Conservation (phyloP, 1,139 yeast species). For the Citeromyces siamensis region DNA sequence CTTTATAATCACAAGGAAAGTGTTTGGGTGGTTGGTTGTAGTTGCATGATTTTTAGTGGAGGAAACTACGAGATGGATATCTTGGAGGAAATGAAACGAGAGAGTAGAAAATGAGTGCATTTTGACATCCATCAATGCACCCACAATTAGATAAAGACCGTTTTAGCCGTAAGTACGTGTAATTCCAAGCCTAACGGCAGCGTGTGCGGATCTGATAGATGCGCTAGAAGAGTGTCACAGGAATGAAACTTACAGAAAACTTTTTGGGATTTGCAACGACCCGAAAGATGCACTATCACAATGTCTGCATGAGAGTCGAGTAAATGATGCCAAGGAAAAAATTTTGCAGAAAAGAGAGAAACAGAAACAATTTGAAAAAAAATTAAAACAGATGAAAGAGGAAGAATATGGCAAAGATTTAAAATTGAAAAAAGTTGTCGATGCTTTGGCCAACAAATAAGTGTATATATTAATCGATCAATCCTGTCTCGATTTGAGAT, state of each 20-base stretch:
- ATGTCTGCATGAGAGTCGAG: constrained; percentile 73
- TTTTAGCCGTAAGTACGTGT: constrained; percentile 6
- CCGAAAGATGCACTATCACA: constrained; percentile 67
- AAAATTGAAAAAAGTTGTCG: constrained; percentile 55
- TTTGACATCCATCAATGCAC: background rate
- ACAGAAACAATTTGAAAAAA: constrained; percentile 38
- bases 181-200: background rate
- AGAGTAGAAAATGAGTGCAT: no score
- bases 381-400: constrained; percentile 53
- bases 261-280: constrained; percentile 80
- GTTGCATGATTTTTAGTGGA: no score
- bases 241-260: constrained; percentile 54
- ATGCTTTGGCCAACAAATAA: constrained; percentile 10
- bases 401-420: constrained; percentile 74
- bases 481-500: constrained; percentile 92
- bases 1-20: no score
- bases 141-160: constrained; percentile 8
- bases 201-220: constrained; percentile 44
- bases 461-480: constrained; percentile 14
- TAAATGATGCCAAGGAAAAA: constrained; percentile 53
- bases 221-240: constrained; percentile 88
- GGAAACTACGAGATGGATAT: no score
- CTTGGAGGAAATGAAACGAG: no score
- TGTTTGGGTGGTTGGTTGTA: no score
- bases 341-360: constrained; percentile 44